Base-by-base conservation (phyloP, 371 early-diverging fungal species). In the Syncephalastrum racemosum region DNA sequence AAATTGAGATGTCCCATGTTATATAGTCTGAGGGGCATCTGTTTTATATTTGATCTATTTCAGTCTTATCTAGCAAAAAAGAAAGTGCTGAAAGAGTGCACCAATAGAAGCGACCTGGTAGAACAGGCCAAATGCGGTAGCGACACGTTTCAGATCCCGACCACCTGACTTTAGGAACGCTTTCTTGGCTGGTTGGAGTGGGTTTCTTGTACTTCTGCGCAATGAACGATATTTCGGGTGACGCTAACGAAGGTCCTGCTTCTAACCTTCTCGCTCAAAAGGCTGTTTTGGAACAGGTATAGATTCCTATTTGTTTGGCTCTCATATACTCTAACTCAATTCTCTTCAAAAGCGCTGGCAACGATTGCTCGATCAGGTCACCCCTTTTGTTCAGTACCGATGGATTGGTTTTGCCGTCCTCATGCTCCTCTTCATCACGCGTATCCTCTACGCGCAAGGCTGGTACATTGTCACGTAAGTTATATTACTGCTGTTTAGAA, bases 391-490 rank as follows among this genome's bases (percentile, higher is more conserved):
- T 19, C 71, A 71, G 49, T 77, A 83, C 39, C 88, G 97, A 36
- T 96, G 97, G 97, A 70, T 62, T 12, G 79, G 76, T 16, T 88
- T 93, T 1, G 83, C 64, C 19, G 63, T 82, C 2, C 59, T 86
- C 19, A 61, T 91, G 39, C 27, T 93, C 4, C 53, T 91, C 39
- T 97, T 92, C 68, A 75, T 91, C 71, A 41, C 90, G 12, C 87
- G 98, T 27, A 90, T 96, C 18, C 74, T 95, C 40, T 51, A 81
- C 42, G 83, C 88, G 7, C 90, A 95, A 62, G 96, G 96, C 15
- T 98, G 92, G 93, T 98, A 94, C 69, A 95, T 98, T 67, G 90
- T 96, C 55, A 89, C 91, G 66, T 90, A 85, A 72, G 65, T 50
- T 44, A 18, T 27, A 36, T 22, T 15, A 31, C 24, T 49, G 15